Evolutionary conservation across 2,329 filamentous ascomycete genomes (phyloP).

Genomic region (Penicillium hesseltinei): DNA sequence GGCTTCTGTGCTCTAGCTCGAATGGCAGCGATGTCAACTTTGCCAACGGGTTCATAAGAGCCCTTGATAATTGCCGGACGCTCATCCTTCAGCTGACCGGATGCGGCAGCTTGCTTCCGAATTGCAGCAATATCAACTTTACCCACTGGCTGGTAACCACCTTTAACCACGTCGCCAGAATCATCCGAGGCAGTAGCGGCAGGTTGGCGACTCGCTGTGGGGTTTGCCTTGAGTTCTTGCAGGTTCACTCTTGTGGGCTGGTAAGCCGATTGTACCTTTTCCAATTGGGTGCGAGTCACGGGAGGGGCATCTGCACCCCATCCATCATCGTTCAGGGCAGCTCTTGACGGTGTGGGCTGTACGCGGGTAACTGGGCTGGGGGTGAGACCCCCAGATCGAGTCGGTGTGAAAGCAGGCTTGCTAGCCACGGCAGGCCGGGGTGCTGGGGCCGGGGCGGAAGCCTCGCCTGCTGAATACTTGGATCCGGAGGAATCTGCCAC

Average conservation of each 20-base stretch:
- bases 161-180: conserved; percentile 67
- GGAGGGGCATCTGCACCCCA: conserved; percentile 96
- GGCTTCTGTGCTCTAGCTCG: conserved; percentile 75
- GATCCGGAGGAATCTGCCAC: conserved; percentile 91
- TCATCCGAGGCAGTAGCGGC: conserved; percentile 49
- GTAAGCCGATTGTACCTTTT: conserved; percentile 91
- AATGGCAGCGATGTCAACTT: conserved; percentile 95
- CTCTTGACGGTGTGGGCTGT: conserved; percentile 50
- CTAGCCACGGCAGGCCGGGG: conserved; percentile 70
- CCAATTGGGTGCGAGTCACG: conserved; percentile 78
- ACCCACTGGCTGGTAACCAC: conserved; percentile 88
- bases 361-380: conserved; percentile 63
- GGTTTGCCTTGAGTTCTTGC: conserved; percentile 72
- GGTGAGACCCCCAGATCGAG: conserved; percentile 53
- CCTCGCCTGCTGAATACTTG: conserved; percentile 73
- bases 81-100: conserved; percentile 61
- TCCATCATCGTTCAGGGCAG: conserved; percentile 74
- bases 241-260: conserved; percentile 95
- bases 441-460: conserved; percentile 48
- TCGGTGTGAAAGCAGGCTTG: conserved; percentile 90
- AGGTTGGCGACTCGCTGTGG: conserved; percentile 53
- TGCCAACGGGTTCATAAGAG: conserved; percentile 89
- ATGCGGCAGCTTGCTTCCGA: conserved; percentile 67
- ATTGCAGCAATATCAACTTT: conserved; percentile 97
- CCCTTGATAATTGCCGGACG: conserved; percentile 84